Conservation (phyloP, 306 rosid species). For the Dryas alaskensis region DNA sequence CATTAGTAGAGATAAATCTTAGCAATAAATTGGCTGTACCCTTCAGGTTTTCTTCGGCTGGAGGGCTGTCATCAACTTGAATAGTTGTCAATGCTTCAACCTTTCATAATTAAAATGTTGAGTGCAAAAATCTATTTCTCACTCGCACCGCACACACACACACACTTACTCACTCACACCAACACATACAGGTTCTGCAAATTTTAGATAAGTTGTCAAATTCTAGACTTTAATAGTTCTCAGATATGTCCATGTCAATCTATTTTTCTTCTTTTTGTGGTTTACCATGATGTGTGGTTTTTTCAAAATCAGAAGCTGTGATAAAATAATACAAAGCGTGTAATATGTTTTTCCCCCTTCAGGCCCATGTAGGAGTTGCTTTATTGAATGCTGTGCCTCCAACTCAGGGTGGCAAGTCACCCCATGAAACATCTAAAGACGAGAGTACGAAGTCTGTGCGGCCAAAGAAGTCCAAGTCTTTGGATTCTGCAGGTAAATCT, state of each 20-base stretch:
- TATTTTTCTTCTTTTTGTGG: neutral
- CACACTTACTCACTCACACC: neutral
- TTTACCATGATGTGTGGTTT: neutral
- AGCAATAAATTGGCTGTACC: neutral
- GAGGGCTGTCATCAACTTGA: neutral
- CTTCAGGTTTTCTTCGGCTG: neutral
- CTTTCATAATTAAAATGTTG: neutral
- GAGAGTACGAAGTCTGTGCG: conserved; percentile 54
- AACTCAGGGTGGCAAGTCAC: conserved; percentile 43
- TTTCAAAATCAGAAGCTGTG: neutral
- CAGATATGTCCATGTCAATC: neutral
- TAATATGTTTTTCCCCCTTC: conserved; percentile 1
- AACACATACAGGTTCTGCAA: neutral
- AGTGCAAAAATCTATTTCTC: neutral
- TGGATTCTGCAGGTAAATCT: conserved; percentile 56
- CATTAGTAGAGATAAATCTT: neutral
- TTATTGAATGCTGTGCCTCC: conserved; percentile 85
- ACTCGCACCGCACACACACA: neutral
- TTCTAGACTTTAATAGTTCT: neutral
- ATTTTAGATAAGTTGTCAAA: neutral
- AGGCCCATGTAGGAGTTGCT: conserved; percentile 98
- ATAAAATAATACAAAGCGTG: neutral
- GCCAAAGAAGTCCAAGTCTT: conserved; percentile 63
- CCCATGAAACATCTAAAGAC: conserved; percentile 58
- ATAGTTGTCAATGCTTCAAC: neutral